These are phyloP conservation scores for Scytalidium lignicola DNA, from an alignment of 2,329 filamentous ascomycete species.

Conservation along the genomic window DNA sequence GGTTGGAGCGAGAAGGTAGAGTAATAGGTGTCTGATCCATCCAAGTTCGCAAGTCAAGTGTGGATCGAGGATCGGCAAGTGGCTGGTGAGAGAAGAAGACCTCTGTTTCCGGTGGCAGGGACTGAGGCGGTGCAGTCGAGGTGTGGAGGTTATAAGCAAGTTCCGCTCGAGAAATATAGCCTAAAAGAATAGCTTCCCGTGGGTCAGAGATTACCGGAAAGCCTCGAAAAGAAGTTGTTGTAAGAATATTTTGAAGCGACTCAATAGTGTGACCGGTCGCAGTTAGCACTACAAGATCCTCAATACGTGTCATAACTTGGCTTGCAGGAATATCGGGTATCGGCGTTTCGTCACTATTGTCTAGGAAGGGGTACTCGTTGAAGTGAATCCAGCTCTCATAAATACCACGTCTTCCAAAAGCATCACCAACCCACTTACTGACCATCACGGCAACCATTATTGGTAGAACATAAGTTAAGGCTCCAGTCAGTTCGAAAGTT, in stretches of 20 bases:
- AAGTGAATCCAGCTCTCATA: constrained; percentile 98
- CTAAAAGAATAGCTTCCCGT: constrained; percentile 72
- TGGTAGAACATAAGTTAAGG: constrained; percentile 90
- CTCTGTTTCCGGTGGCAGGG: constrained; percentile 65
- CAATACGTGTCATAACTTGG: constrained; percentile 86
- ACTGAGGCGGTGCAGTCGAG: constrained; percentile 50
- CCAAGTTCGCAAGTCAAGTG: constrained; percentile 88
- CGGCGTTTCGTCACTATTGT: constrained; percentile 74
- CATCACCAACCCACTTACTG: constrained; percentile 96
- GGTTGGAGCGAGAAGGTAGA: constrained; percentile 66
- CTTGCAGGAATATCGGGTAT: constrained; percentile 82
- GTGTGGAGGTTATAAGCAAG: constrained; percentile 73
- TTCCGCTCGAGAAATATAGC: constrained; percentile 91
- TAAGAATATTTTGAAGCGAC: constrained; percentile 65
- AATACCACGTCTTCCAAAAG: constrained; percentile 86
- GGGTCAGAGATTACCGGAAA: constrained; percentile 85
- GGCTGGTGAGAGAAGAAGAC: constrained; percentile 82
- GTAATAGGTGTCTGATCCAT: constrained; percentile 99
- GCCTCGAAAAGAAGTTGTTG: constrained; percentile 73
- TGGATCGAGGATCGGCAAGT: constrained; percentile 69
- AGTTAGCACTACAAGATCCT: constrained; percentile 84
- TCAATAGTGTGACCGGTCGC: constrained; percentile 84
- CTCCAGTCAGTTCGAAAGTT: constrained; percentile 97
- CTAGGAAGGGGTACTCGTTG: constrained; percentile 91
- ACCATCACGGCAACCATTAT: constrained; percentile 99